These are phyloP conservation scores for Talaromyces sp. DNA, from an alignment of 2,329 filamentous ascomycete species.

Conservation along the genomic window DNA sequence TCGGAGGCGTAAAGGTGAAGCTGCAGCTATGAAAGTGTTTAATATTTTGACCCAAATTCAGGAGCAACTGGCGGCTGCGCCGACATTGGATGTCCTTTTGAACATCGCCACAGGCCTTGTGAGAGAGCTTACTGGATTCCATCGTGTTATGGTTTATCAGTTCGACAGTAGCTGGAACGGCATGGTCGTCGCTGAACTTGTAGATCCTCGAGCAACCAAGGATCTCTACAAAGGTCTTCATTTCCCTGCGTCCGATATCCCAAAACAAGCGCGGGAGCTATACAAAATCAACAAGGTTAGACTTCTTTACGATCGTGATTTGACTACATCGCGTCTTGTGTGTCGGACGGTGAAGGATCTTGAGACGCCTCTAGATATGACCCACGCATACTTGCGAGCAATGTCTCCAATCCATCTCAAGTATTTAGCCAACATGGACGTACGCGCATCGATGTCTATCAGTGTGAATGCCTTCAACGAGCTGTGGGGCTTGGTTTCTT, in stretches of 20 bases:
- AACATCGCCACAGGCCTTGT: slow-evolving; percentile 80
- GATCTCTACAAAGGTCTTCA: slow-evolving; percentile 84
- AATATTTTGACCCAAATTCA: slow-evolving; percentile 91
- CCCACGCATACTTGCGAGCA: slow-evolving; percentile 75
- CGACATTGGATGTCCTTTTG: slow-evolving; percentile 65
- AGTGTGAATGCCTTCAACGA: slow-evolving; percentile 82
- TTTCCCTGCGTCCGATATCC: slow-evolving; percentile 84
- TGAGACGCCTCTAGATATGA: slow-evolving; percentile 72
- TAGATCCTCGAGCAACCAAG: slow-evolving; percentile 71
- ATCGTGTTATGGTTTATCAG: slow-evolving; percentile 89
- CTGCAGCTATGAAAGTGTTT: slow-evolving; percentile 89
- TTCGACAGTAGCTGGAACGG: slow-evolving; percentile 81
- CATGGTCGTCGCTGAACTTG: slow-evolving; percentile 78
- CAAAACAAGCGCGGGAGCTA: slow-evolving; percentile 76
- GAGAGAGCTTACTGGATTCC: slow-evolving; percentile 85
- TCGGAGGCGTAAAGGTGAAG: slow-evolving; percentile 69
- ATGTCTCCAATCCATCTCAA: slow-evolving; percentile 90
- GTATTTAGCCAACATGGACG: slow-evolving; percentile 82
- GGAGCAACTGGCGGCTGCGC: slow-evolving; percentile 71
- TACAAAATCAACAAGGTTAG: slow-evolving; percentile 89
- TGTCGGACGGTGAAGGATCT: slow-evolving; percentile 71
- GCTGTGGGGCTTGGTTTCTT: slow-evolving; percentile 82
- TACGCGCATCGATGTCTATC: slow-evolving; percentile 91
- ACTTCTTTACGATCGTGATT: slow-evolving; percentile 77
- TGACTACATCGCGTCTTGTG: slow-evolving; percentile 72